Evolutionary conservation across 768 basidiomycete species (phyloP).

Genomic region (Polyporus arcularius): DNA sequence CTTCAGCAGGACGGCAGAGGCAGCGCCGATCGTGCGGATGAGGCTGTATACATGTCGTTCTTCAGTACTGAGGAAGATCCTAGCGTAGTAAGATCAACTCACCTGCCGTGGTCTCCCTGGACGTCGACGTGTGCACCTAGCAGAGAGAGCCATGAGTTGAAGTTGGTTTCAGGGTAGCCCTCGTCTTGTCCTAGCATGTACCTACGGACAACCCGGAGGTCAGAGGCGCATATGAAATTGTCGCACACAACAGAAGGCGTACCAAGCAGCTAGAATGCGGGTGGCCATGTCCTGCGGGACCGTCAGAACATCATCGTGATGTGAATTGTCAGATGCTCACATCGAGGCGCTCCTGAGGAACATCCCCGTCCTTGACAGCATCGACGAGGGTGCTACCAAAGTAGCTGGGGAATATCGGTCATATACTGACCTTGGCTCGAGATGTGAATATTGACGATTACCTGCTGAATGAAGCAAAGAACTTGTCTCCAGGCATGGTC

Average conservation of each 20-base stretch:
- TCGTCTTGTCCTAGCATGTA: conserved; percentile 55
- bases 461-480: conserved; percentile 21
- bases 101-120: conserved; percentile 38
- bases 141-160: conserved; percentile 48
- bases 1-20: conserved; percentile 65
- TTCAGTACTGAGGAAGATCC: background rate
- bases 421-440: background rate
- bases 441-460: background rate
- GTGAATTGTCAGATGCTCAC: conserved; percentile 1
- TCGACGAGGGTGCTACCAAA: conserved; percentile 62
- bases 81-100: background rate
- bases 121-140: conserved; percentile 39
- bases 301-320: background rate
- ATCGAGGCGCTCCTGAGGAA: conserved; percentile 59
- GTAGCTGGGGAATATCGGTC: conserved; percentile 36
- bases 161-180: conserved; percentile 58
- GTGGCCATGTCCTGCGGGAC: conserved; percentile 57
- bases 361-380: conserved; percentile 60
- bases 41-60: conserved; percentile 6
- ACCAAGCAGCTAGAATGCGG: conserved; percentile 66
- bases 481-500: conserved; percentile 72
- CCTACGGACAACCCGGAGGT: conserved; percentile 17
- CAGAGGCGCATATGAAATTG: background rate
- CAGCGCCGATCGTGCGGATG: conserved; percentile 50
- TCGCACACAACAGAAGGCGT: background rate